Base-by-base conservation (phyloP, 2,329 filamentous ascomycete species). In the Sclerotinia sclerotiorum region DNA sequence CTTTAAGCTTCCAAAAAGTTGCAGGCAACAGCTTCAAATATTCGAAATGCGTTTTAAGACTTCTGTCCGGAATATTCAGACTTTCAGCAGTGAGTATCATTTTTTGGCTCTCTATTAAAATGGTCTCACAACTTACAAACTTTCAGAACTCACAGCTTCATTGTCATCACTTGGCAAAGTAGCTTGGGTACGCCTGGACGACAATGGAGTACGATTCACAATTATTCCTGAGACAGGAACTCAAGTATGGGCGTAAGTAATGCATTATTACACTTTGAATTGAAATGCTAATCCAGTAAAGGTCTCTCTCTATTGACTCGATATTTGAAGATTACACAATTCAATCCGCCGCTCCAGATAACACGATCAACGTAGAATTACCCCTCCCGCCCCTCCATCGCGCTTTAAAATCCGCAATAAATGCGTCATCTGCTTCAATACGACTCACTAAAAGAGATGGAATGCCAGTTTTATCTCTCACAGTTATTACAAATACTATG, bases 331-430 rank as follows among this genome's bases (percentile, higher is more conserved):
- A 84, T 73, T 97, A 96, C 81, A 87, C 88, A 66, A 89, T 98
- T 73, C 90, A 97, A 78, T 97, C 94, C 62, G 91, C 91, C 63
- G 90, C 93, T 60, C 83, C 83, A 51, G 84, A 88, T 79, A 97
- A 97, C 80, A 92, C 93, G 65, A 97, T 99, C 81, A 97, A 99
- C 80, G 89, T 99, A 72, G 95, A 99, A 81, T 87, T 99, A 1
- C 93, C 95, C 35, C 88, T 98, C n/a, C 86, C 87, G 19, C 90
- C 92, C 2, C 87, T 99, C 29, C 92, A 95, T 76, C 90, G 94
- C 69, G 95, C 95, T n/a, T 88, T 99, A 69, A 93, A 90, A 75
- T 97, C 94, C 48, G 94, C 94, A 56, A 83, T 91, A 65, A 90
- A 92, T 77, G 92, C 92, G 74, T 88, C 90, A 24, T 90, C 92